Evolutionary conservation across 305 asterid genomes (phyloP), one percentile per base, ranked within the genome.

Genomic region (Fraxinus greggii): DNA sequence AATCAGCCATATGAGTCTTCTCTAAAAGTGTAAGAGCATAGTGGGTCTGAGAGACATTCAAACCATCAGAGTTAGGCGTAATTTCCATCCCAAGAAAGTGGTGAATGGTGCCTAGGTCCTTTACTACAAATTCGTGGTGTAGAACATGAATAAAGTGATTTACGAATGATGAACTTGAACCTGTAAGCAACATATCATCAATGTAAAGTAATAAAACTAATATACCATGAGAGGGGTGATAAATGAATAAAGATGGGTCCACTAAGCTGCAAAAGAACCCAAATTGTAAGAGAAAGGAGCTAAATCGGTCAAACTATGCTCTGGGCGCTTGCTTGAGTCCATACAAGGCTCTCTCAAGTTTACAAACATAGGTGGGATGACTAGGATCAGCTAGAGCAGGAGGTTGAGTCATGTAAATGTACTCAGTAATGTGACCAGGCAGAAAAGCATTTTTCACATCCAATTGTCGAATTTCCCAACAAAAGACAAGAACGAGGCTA

Each of bases 41-140:
- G 3, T 76, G 80, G 7, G 80, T 7, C 0, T 76, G 28, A 13
- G 79, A 76, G 0, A 76, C 0, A 12, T 76, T 45, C 2, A 76
- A 21, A 0, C 80, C 80, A 10, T 13, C 5, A 23, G 3, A 21
- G 12, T 21, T 75, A 1, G 24, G n/a, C 2, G 29, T 1, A 17
- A 76, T 23, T 13, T 51, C 80, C 7, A 76, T 76, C 1, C 70
- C 79, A 26, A 76, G 70, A 26, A 76, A 76, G 33, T 76, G 79
- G 28, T 48, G 40, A 26, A 76, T 3, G 13, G 1, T 32, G 5
- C 69, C 70, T 1, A 76, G 26, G 23, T 42, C 79, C 12, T 76
- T 76, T 45, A 45, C 48, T 0, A 48, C 28, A 28, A 76, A 76
- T 13, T 76, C 80, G 8, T 1, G 0, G 54, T 26, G 24, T 5